These are phyloP conservation scores for Neopestalotiopsis sp. DNA, from an alignment of 2,329 filamentous ascomycete species.

Conservation along the genomic window DNA sequence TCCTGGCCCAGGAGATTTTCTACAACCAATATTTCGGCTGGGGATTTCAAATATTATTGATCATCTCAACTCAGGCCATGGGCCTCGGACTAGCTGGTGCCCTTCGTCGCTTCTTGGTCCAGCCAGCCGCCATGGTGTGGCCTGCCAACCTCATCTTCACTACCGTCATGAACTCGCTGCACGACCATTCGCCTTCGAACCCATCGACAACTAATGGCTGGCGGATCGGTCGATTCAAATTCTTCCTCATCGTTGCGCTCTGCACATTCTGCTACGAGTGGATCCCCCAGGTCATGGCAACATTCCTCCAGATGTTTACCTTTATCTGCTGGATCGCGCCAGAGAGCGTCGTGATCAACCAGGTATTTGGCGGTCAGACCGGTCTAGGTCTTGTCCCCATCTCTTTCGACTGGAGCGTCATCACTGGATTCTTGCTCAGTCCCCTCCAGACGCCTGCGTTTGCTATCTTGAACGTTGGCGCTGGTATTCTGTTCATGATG, in stretches of 20 bases:
- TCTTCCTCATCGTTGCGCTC: slow-evolving; percentile 58
- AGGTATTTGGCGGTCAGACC: slow-evolving; percentile 64
- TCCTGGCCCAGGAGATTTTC: slow-evolving; percentile 49
- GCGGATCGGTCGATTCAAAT: slow-evolving; percentile 61
- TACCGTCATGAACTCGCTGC: slow-evolving; percentile 67
- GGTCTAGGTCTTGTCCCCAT: slow-evolving; percentile 65
- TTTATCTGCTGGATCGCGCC: slow-evolving; percentile 67
- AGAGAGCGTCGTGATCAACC: slow-evolving; percentile 63
- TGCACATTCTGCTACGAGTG: slow-evolving; percentile 63
- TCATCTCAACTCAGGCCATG: slow-evolving; percentile 65
- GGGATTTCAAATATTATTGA: slow-evolving; percentile 64
- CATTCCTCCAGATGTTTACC: slow-evolving; percentile 65
- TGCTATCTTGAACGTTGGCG: slow-evolving; percentile 60
- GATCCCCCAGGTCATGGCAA: slow-evolving; percentile 67
- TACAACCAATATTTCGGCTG: slow-evolving; percentile 59
- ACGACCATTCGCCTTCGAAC: slow-evolving; percentile 61
- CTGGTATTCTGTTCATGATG: slow-evolving; percentile 57
- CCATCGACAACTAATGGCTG: slow-evolving; percentile 60
- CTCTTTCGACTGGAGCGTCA: slow-evolving; percentile 59
- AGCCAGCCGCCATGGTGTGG: slow-evolving; percentile 70
- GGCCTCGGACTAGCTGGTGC: slow-evolving; percentile 69
- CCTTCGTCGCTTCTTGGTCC: slow-evolving; percentile 62
- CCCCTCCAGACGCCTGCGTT: slow-evolving; percentile 58
- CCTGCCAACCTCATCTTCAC: slow-evolving; percentile 64
- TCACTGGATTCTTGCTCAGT: slow-evolving; percentile 54